Evolutionary conservation across 805 yeast genomes (phyloP), one percentile per base, ranked within the genome.

Genomic region (Pichia thaimueangensis): DNA sequence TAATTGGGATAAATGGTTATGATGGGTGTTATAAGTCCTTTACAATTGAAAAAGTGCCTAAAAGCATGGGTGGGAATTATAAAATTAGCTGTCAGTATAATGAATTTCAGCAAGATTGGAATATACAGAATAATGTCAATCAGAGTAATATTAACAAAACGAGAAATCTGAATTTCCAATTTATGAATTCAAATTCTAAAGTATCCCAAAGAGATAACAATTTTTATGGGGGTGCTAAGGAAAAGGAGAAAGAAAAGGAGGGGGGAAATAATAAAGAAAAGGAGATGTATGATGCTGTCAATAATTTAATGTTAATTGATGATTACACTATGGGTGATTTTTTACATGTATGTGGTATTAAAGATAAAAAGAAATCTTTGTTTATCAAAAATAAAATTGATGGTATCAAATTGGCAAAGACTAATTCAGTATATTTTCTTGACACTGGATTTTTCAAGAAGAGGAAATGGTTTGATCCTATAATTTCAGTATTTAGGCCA

Each of bases 391-490:
- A 41, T 28, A 59, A 55, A 34, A 42, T 57, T 17, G 58, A 59
- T 44, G 64, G 64, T 5, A 51, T 60, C 13, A 58, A 56, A 36
- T 39, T 59, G 27, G 60, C 63, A 5, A 60, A 60, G 42, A 49
- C 50, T 6, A 58, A 60, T 11, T 57, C 64, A 1, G 39, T 54
- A 2, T 60, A 60, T 34, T 58, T 51, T 32, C 36, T 60, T n/a
- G 61, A 59, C 34, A 35, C 35, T 1, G 53, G 49, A 13, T 37
- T 40, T 23, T 36, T 43, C n/a, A 43, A 45, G 13, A 37, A 48
- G n/a, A 13, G 35, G 5, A 47, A 48, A 20, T 60, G 65, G 65
- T 55, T 48, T 41, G 59, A 56, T 30, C 49, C 58, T 0, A 35
- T 59, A 1, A 13, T 59, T 29, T 50, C 57, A 0, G 32, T 60